These are phyloP conservation scores for Starmera amethionina DNA, from an alignment of 805 yeast genomes.

Conservation along the genomic window DNA sequence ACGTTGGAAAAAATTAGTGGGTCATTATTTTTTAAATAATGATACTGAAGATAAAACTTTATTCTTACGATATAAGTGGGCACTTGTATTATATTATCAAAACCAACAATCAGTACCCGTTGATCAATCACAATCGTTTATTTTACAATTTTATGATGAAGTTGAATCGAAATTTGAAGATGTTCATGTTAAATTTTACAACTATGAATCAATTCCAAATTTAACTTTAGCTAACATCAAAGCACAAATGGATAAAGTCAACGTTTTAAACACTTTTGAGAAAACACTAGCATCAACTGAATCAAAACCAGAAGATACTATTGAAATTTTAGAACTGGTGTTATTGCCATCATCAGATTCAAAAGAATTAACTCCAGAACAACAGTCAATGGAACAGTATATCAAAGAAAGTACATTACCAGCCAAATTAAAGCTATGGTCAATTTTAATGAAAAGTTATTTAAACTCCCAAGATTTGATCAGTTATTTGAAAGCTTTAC, in stretches of 20 bases:
- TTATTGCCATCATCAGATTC: slow-evolving; percentile 20
- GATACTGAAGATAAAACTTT: not conserved
- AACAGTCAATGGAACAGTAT: slow-evolving; percentile 49
- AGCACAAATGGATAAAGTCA: slow-evolving; percentile 59
- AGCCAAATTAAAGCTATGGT: slow-evolving; percentile 68
- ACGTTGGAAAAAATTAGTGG: slow-evolving; percentile 38
- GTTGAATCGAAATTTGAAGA: slow-evolving; percentile 6
- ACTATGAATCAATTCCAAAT: slow-evolving; percentile 50
- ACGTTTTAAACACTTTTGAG: slow-evolving; percentile 59
- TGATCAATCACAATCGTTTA: slow-evolving; percentile 16
- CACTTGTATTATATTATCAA: slow-evolving; percentile 33
- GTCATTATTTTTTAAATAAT: slow-evolving; percentile 14
- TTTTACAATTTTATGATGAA: slow-evolving; percentile 14
- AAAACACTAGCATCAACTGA: slow-evolving; percentile 14
- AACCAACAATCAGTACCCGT: slow-evolving; percentile 26
- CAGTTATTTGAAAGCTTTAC: slow-evolving; percentile 39
- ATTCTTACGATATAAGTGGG: slow-evolving; percentile 37
- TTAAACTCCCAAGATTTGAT: slow-evolving; percentile 18
- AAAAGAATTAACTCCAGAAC: slow-evolving; percentile 19
- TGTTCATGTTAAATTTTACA: slow-evolving; percentile 35
- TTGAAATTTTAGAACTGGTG: slow-evolving; percentile 34
- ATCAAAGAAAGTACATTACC: slow-evolving; percentile 54
- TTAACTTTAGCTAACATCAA: slow-evolving; percentile 40
- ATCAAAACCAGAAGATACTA: slow-evolving; percentile 18
- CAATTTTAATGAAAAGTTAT: slow-evolving; percentile 52